phyloP scores from a whole-genome alignment of 306 rosid species.

The Purshia tridentata region DNA sequence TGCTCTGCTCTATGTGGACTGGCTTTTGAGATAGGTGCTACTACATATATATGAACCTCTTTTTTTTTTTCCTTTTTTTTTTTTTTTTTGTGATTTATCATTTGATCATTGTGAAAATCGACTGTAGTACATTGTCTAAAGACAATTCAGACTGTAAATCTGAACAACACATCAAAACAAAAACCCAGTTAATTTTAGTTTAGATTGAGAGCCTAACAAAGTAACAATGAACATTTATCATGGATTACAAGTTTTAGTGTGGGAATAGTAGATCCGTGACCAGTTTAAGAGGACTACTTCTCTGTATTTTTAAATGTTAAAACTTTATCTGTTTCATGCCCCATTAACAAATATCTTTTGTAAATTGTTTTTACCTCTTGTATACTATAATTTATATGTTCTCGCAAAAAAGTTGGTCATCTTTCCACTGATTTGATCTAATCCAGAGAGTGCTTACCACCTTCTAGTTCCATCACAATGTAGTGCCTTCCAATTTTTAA shows the following conservation, averaged over 20 bases:
- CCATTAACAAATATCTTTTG: no score
- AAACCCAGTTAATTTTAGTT: neutral
- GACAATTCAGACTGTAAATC: neutral
- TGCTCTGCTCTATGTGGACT: conserved; percentile 31
- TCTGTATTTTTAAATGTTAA: no score
- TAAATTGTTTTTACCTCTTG: no score
- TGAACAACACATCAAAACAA: neutral
- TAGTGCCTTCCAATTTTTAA: neutral
- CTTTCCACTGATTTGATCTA: no score
- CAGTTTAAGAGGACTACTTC: no score
- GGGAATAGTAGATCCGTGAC: no score
- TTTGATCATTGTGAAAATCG: neutral
- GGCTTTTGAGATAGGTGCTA: conserved; percentile 29
- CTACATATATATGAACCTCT: neutral
- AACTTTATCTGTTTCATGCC: no score
- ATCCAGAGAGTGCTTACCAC: neutral
- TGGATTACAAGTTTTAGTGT: neutral
- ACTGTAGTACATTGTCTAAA: neutral
- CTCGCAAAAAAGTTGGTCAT: no score
- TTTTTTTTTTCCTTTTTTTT: neutral
- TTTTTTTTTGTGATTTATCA: no score
- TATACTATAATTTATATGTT: no score
- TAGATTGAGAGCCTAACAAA: neutral
- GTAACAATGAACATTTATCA: neutral
- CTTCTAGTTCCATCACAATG: neutral